Evolutionary conservation across 1,139 yeast species (phyloP), one percentile per base, ranked within the genome.

Genomic region (Sugiyamaella neomexicana): DNA sequence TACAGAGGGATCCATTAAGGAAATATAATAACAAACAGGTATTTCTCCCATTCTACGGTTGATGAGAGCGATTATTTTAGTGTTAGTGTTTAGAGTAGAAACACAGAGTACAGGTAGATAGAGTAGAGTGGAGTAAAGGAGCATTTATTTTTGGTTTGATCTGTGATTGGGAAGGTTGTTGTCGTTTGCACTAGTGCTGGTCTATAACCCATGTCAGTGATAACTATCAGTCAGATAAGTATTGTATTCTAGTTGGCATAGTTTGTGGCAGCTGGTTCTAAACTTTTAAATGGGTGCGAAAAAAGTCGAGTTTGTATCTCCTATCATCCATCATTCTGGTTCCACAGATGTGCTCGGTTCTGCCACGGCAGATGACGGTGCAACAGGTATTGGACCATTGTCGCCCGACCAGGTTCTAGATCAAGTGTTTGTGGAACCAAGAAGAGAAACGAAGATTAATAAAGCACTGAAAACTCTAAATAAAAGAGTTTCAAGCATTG

Each of bases 401-500:
- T 20, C 50, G 4, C 41, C 45, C 13, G 46, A 51, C 29, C 45
- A 32, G 6, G 42, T 51, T 37, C 39, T 51, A 10, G 50, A 45
- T 20, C 45, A 45, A 23, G 64, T 63, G 17, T 63, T 63, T 54
- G 62, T 61, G 12, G 56, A 60, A 7, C 61, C 64, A 36, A 58
- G 57, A 46, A 56, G 58, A 44, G 38, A 51, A 39, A 47, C 49
- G 13, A 62, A 58, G 49, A 50, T 62, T 37, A 60, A 62, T 52
- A 59, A 59, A 51, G 65, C 66, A 15, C 32, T 64, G 23, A 50
- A 56, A 32, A 59, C 60, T 37, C 54, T 63, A 43, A 62, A 63
- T 57, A 62, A 63, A 46, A 58, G 62, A 43, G 65, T 59, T 16
- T 45, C 60, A 10, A 60, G 52, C 27, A 45, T 62, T 31, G 65